phyloP scores from a whole-genome alignment of 1,284 basidiomycete species.

The Trametes hirsuta region DNA sequence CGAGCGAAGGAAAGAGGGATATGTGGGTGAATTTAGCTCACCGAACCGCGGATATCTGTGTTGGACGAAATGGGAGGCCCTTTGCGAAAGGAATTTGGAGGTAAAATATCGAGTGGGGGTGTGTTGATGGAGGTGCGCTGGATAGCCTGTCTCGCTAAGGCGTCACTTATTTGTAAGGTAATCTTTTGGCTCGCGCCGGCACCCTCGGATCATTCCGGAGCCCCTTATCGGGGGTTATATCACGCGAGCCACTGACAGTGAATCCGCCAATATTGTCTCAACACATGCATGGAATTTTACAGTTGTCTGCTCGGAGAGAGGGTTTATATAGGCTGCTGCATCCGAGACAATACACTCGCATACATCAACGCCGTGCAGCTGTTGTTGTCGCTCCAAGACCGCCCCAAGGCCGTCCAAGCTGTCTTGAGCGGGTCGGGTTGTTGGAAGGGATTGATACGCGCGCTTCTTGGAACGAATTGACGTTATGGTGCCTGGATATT shows the following conservation, averaged over 20 bases:
- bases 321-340: too few relatives aligned
- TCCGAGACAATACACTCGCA: too few relatives aligned
- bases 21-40: conserved; percentile 26
- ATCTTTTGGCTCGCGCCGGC: conserved; percentile 11
- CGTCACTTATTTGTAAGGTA: conserved; percentile 22
- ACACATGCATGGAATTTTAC: not conserved
- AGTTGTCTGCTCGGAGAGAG: too few relatives aligned
- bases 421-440: too few relatives aligned
- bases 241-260: not conserved
- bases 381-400: too few relatives aligned
- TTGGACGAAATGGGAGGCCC: conserved; percentile 4
- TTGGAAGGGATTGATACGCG: not conserved
- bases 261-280: too few relatives aligned
- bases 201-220: conserved; percentile 4
- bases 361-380: too few relatives aligned
- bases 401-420: too few relatives aligned
- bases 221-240: conserved; percentile 14
- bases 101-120: conserved; percentile 25
- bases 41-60: conserved; percentile 17
- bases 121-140: conserved; percentile 23
- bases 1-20: not conserved
- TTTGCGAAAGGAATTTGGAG: conserved; percentile 21
- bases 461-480: not conserved
- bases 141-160: conserved; percentile 17
- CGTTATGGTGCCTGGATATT: not conserved